phyloP scores from a whole-genome alignment of 495 filamentous ascomycete genomes.

The Hypoxylon trugodes region DNA sequence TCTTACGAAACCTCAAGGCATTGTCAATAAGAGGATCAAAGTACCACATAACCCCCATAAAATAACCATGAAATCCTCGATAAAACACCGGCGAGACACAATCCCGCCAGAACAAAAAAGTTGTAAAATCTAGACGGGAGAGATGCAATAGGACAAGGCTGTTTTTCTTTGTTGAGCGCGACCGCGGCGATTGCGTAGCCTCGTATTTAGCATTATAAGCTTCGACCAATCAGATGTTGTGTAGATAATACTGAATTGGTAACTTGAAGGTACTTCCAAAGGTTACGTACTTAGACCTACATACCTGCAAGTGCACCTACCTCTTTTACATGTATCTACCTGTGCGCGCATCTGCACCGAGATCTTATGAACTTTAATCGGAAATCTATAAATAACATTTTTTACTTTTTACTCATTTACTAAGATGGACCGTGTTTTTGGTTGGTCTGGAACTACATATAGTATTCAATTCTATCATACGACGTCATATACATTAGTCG shows the following conservation, averaged over 20 bases:
- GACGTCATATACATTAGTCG: slow-evolving; percentile 53
- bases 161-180: slow-evolving; percentile 21
- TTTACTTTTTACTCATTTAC: no score
- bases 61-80: not conserved
- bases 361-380: not conserved
- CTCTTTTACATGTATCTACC: not conserved
- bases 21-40: slow-evolving; percentile 14
- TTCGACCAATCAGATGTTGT: slow-evolving; percentile 19
- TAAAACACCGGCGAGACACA: not conserved
- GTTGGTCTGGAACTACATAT: slow-evolving; percentile 20
- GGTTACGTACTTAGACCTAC: no score
- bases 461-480: slow-evolving; percentile 47
- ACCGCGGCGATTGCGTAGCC: slow-evolving; percentile 24
- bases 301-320: no score
- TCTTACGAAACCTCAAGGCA: slow-evolving; percentile 30
- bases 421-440: no score
- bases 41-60: slow-evolving; percentile 15
- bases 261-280: no score
- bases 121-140: not conserved
- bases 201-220: slow-evolving; percentile 25
- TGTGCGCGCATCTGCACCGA: not conserved
- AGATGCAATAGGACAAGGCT: slow-evolving; percentile 21
- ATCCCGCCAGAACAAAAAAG: not conserved
- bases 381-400: no score
- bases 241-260: slow-evolving; percentile 16